Evolutionary conservation across 106 monocot genomes (phyloP), one percentile per base, ranked within the genome.

Genomic region (Allium fistulosum): DNA sequence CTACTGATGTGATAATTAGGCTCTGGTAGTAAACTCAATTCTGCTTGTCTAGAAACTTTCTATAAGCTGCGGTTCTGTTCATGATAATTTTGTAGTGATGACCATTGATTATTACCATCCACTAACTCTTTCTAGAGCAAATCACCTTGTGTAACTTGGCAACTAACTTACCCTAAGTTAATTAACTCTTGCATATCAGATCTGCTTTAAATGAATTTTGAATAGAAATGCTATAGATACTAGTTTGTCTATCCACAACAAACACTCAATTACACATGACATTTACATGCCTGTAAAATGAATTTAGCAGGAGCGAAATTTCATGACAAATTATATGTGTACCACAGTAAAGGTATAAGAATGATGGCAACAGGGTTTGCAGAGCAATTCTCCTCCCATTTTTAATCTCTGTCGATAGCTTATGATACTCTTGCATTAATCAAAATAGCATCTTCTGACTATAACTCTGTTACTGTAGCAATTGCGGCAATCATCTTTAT

Each of bases 401-500:
- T 22, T 22, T 22, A 22, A 22, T 22, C 22, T 22, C 22, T 22
- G 22, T 22, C 22, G 22, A 22, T 22, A 22, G 22, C 22, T 22
- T 22, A 22, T 22, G 22, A 22, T 64, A 48, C 14, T 62, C 45
- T 46, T 46, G 47, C 16, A 4, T 48, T 48, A 26, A 26, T 10
- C 8, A 48, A 48, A 17, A 2, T 61, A 2, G 26, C 64, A 64
- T 64, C 64, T 64, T 64, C 64, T 64, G 48, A 48, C 48, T 64
- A 17, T 16, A 47, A 14, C 26, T 64, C 13, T 64, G 64, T 46
- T 48, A 48, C 15, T 64, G 64, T 48, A 64, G 64, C 64, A 64
- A 64, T 64, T 64, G 64, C 64, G 64, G 8, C 48, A 64, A 64
- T 64, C 37, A 64, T 64, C 6, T 64, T 64, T 64, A 12, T 64